phyloP scores from a whole-genome alignment of 441 rosid genomes.

The Dalechampia spathulata region DNA sequence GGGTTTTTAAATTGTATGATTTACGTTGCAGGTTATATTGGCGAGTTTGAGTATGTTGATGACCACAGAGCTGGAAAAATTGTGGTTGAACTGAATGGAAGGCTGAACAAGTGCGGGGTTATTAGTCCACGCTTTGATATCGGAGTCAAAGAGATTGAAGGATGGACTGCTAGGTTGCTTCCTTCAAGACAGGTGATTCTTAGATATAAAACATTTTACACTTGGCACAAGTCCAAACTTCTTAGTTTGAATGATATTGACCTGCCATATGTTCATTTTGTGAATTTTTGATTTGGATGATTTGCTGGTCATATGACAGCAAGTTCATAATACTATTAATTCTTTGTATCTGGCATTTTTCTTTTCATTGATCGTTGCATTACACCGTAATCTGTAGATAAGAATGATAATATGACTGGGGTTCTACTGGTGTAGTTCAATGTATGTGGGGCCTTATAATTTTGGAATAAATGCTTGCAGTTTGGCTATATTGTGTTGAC shows the following conservation, averaged over 20 bases:
- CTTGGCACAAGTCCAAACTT: not conserved
- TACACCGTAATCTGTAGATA: no score
- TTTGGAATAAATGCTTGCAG: conserved; percentile 25
- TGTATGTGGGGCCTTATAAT: conserved; percentile 19
- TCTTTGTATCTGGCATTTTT: no score
- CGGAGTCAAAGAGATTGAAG: conserved; percentile 54
- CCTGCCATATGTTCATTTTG: not conserved
- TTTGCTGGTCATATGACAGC: no score
- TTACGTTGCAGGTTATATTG: conserved; percentile 38
- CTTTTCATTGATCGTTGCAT: no score
- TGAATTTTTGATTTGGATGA: no score
- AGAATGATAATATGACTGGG: not conserved
- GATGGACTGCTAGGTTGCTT: conserved; percentile 60
- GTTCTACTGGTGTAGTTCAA: not conserved
- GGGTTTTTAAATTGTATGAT: not conserved
- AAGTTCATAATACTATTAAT: no score
- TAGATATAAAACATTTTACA: not conserved
- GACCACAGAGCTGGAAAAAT: conserved; percentile 57
- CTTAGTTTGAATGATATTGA: not conserved
- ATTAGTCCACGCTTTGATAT: conserved; percentile 59
- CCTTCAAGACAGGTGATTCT: conserved; percentile 52
- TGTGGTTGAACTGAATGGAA: conserved; percentile 51
- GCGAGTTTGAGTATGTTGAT: conserved; percentile 58
- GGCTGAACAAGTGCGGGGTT: conserved; percentile 60
- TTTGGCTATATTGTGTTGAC: conserved; percentile 50